phyloP scores from a whole-genome alignment of 768 basidiomycete species.

The Lepiota venenata region DNA sequence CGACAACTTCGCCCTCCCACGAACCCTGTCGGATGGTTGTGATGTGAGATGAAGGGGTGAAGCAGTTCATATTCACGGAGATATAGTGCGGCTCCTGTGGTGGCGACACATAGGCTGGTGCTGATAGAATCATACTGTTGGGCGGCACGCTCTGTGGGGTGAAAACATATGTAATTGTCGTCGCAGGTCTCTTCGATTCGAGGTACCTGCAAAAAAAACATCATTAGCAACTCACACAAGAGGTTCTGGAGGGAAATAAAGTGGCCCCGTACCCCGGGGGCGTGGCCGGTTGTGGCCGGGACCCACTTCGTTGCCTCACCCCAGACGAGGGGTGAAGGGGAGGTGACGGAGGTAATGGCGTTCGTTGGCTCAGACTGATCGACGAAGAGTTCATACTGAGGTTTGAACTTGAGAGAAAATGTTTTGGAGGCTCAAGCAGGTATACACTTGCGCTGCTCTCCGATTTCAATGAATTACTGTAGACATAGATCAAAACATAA shows the following conservation, averaged over 20 bases:
- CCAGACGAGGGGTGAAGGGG: constrained; percentile 19
- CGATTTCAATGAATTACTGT: constrained; percentile 9
- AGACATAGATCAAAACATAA: not conserved
- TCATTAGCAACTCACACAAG: not conserved
- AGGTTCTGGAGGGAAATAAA: not conserved
- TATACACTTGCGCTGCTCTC: constrained; percentile 10
- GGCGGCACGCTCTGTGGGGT: constrained; percentile 29
- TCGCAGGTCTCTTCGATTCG: constrained; percentile 23
- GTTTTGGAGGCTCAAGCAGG: constrained; percentile 8
- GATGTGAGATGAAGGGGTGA: constrained; percentile 45
- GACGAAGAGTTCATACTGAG: constrained; percentile 11
- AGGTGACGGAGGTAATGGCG: constrained; percentile 25
- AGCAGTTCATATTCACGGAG: constrained; percentile 45
- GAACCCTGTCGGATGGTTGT: constrained; percentile 39
- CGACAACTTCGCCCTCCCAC: constrained; percentile 40
- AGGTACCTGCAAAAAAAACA: constrained; percentile 19
- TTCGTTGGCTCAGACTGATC: constrained; percentile 16
- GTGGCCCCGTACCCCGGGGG: constrained; percentile 24
- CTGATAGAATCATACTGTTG: constrained; percentile 36
- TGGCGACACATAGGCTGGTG: constrained; percentile 20
- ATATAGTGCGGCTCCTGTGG: constrained; percentile 40
- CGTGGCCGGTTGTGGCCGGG: constrained; percentile 14
- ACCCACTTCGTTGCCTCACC: not conserved
- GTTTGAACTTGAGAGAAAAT: not conserved
- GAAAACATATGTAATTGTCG: constrained; percentile 37